Evolutionary conservation across 2,329 filamentous ascomycete species (phyloP), one percentile per base, ranked within the genome.

Genomic region (Purpureocillium takamizusanense): DNA sequence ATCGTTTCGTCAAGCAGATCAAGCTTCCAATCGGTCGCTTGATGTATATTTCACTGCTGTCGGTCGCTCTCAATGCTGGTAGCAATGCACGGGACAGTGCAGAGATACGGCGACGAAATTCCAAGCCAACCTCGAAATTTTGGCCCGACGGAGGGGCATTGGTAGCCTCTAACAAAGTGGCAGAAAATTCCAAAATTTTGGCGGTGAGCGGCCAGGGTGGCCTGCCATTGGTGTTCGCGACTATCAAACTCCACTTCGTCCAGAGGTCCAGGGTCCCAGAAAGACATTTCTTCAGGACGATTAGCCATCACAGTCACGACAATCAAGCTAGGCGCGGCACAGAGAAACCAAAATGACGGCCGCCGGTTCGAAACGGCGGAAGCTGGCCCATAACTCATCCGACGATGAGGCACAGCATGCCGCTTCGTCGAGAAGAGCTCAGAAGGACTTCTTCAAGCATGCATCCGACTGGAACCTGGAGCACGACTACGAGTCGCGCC

Each of bases 401-500:
- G 67, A 71, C 32, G 69, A 69, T 33, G 68, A 71, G 33, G 52
- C 54, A 11, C 54, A 48, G 46, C 57, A 46, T 29, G 54, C 48
- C 23, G 42, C 52, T 21, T 51, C 53, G 7, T 58, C 55, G 4
- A 60, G 54, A 42, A 68, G 63, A 38, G 60, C 68, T n/a, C 71
- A 76, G 41, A 75, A 75, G 48, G 72, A 75, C 38, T 88, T 89
- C 59, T 75, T 86, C 64, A 76, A 77, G 51, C 81, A 77, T 52
- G 86, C 84, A 6, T 72, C 85, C 42, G 81, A 79, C 61, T 97
- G 90, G 88, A 80, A 95, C 54, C 73, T 95, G 35, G 92, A 95
- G 66, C 84, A 94, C 56, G 83, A 86, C 59, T 97, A 95, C 68
- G 88, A 94, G 61, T 76, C 76, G 44, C 78, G 79, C 49, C 80